These are phyloP conservation scores for Komagataea norvegica DNA, from an alignment of 1,139 yeast genomes.

Conservation along the genomic window DNA sequence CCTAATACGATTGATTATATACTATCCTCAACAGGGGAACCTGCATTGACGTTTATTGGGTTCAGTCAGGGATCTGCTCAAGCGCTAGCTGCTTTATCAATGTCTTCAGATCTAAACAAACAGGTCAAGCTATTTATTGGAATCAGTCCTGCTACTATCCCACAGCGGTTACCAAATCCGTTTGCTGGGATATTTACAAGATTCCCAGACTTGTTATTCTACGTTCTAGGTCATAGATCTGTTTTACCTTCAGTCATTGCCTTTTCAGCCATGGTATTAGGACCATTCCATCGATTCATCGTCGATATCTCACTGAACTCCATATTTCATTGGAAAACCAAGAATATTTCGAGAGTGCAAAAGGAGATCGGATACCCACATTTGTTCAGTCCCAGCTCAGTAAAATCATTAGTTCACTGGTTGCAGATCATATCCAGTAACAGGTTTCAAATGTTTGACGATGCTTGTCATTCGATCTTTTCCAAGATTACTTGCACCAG, in stretches of 20 bases:
- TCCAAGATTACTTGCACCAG: constrained; percentile 15
- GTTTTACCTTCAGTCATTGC: constrained; percentile 67
- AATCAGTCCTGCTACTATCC: constrained; percentile 85
- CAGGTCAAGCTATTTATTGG: constrained; percentile 68
- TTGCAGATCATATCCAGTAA: constrained; percentile 74
- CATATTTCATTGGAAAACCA: constrained; percentile 68
- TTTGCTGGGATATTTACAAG: constrained; percentile 64
- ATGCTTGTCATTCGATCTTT: constrained; percentile 29
- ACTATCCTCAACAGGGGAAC: constrained; percentile 40
- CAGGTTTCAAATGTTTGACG: constrained; percentile 66
- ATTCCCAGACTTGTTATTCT: constrained; percentile 61
- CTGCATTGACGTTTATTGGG: constrained; percentile 59
- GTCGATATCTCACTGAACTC: constrained; percentile 49
- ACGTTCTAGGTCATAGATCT: constrained; percentile 61
- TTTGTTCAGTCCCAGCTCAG: constrained; percentile 78
- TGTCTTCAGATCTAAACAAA: constrained; percentile 55
- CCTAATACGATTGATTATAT: constrained; percentile 72
- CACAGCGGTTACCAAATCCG: constrained; percentile 68
- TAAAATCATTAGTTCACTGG: constrained; percentile 88
- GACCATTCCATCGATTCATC: constrained; percentile 61
- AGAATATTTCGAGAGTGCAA: constrained; percentile 61
- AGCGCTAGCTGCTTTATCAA: constrained; percentile 69
- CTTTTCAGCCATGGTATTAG: constrained; percentile 73
- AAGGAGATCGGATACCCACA: constrained; percentile 75
- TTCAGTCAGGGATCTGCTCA: constrained; percentile 88